Evolutionary conservation across 1,284 basidiomycete species (phyloP).

Genomic region (Gastroboletus turbinatus): DNA sequence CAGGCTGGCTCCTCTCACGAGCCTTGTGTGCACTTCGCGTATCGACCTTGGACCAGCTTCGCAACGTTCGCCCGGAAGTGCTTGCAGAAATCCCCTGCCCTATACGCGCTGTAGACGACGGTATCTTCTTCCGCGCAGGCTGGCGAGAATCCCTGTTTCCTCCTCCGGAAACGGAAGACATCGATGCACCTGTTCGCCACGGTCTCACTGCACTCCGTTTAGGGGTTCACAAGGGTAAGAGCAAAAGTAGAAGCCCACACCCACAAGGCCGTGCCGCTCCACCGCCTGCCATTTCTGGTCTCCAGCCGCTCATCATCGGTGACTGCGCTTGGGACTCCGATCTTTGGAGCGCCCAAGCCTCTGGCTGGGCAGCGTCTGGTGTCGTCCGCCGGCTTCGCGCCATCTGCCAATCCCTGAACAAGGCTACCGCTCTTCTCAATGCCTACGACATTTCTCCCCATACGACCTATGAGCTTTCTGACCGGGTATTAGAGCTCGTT

Average conservation of each 20-base stretch:
- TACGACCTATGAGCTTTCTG: slow-evolving; percentile 62
- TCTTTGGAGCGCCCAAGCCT: slow-evolving; percentile 56
- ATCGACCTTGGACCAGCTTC: slow-evolving; percentile 58
- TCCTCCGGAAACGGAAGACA: slow-evolving; percentile 38
- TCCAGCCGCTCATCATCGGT: slow-evolving; percentile 72
- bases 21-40: slow-evolving; percentile 54
- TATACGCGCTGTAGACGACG: slow-evolving; percentile 64
- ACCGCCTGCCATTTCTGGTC: slow-evolving; percentile 30
- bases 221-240: slow-evolving; percentile 28
- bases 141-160: slow-evolving; percentile 53
- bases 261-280: slow-evolving; percentile 30
- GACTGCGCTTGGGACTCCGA: slow-evolving; percentile 67
- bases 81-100: slow-evolving; percentile 50
- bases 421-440: slow-evolving; percentile 58
- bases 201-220: slow-evolving; percentile 22
- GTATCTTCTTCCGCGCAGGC: slow-evolving; percentile 58
- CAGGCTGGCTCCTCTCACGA: slow-evolving; percentile 66
- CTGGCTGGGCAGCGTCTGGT: slow-evolving; percentile 58
- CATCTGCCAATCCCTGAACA: slow-evolving; percentile 64
- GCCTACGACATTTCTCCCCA: slow-evolving; percentile 66
- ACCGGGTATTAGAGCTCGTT: slow-evolving; percentile 65
- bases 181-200: slow-evolving; percentile 18
- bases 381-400: slow-evolving; percentile 67
- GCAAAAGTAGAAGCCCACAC: slow-evolving; percentile 31
- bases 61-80: slow-evolving; percentile 52